Conservation (phyloP, 768 basidiomycete species). For the Tulasnella sp. region DNA sequence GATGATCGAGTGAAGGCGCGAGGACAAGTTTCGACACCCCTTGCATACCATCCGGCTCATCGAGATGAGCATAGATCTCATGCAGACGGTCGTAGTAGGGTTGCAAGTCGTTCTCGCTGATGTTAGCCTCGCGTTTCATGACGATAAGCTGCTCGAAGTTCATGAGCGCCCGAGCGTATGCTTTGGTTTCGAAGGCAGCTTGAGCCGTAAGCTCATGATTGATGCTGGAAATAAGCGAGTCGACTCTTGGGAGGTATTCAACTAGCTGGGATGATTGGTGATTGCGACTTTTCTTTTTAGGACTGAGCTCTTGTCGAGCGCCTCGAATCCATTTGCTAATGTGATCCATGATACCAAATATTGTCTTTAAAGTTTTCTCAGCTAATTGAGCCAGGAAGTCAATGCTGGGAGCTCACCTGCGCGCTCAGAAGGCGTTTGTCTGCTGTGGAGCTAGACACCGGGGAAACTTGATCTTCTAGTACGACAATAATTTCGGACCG, state of each 20-base stretch:
- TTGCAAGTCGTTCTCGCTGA: slow-evolving; percentile 41
- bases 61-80: slow-evolving; percentile 89
- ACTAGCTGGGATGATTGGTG: slow-evolving; percentile 42
- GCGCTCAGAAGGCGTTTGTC: slow-evolving; percentile 87
- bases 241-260: slow-evolving; percentile 31
- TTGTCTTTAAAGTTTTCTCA: slow-evolving; percentile 41
- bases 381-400: neutral
- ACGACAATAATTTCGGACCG: slow-evolving; percentile 68
- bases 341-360: slow-evolving; percentile 92
- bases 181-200: slow-evolving; percentile 89
- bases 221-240: slow-evolving; percentile 72
- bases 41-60: slow-evolving; percentile 99
- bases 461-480: slow-evolving; percentile 73
- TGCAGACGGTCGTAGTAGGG: slow-evolving; percentile 81
- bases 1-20: slow-evolving; percentile 83
- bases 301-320: slow-evolving; percentile 52
- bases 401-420: slow-evolving; percentile 47
- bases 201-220: slow-evolving; percentile 82
- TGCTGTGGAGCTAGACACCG: slow-evolving; percentile 40
- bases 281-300: slow-evolving; percentile 30
- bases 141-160: slow-evolving; percentile 82
- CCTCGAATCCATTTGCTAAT: slow-evolving; percentile 80
- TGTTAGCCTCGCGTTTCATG: slow-evolving; percentile 30
- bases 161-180: slow-evolving; percentile 88
- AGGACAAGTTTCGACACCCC: slow-evolving; percentile 83